Percentiles rank a stretch among this genome's conserved stretches.
Evolutionary conservation across 805 yeast species (phyloP).

Genomic region (Metschnikowia sp.): DNA sequence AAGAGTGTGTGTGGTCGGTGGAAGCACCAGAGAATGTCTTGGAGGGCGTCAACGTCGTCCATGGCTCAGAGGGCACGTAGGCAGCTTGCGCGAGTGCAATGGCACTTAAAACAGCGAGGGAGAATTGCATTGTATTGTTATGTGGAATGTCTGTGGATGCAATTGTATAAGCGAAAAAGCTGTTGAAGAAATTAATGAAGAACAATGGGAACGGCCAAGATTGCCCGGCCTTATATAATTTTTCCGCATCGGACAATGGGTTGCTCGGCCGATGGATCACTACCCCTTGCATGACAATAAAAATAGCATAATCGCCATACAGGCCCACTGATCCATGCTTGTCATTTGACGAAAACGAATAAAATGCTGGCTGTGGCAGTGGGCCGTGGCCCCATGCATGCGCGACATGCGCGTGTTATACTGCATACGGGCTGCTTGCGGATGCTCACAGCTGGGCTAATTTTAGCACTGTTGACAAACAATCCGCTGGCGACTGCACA

Average conservation of each 20-base stretch:
- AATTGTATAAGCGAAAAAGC: neutral
- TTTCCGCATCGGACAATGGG: neutral
- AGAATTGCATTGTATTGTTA: constrained; percentile 12
- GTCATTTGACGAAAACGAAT: constrained; percentile 6
- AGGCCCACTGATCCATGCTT: constrained; percentile 5
- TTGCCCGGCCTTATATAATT: constrained; percentile 2
- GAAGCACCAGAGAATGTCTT: constrained; percentile 50
- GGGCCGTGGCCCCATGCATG: neutral
- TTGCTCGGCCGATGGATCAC: constrained; percentile 1
- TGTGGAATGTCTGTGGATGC: neutral
- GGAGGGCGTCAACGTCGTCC: constrained; percentile 72
- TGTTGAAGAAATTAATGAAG: neutral
- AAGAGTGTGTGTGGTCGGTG: constrained; percentile 52
- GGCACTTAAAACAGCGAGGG: constrained; percentile 28
- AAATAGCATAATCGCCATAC: neutral
- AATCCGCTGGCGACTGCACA: constrained; percentile 1
- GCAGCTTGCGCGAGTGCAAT: constrained; percentile 56
- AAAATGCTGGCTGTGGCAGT: constrained; percentile 3
- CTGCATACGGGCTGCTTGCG: neutral
- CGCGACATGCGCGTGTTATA: constrained; percentile 3
- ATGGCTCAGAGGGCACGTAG: constrained; percentile 61
- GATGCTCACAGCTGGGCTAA: neutral
- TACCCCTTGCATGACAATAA: constrained; percentile 10
- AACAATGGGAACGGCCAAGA: neutral
- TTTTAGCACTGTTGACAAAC: neutral